phyloP scores from a whole-genome alignment of 352 stramenopile species.

The Globisporangium mamillatum region DNA sequence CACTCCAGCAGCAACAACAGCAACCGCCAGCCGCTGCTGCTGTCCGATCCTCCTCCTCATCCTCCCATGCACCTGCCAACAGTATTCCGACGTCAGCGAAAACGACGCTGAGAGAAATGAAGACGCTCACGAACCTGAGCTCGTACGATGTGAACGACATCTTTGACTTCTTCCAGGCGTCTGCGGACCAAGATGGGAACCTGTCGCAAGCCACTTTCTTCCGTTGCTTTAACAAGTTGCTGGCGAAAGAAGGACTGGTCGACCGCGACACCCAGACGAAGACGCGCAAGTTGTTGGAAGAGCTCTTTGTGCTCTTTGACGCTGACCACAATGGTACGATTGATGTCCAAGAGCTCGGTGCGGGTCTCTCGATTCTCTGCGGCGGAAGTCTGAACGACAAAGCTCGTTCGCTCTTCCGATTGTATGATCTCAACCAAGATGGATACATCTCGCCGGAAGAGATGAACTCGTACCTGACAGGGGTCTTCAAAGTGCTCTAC shows the following conservation, averaged over 20 bases:
- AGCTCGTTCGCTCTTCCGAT: constrained; percentile 71
- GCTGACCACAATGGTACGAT: constrained; percentile 73
- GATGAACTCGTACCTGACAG: constrained; percentile 81
- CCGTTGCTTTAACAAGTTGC: constrained; percentile 80
- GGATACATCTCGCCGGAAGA: constrained; percentile 77
- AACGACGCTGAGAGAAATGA: constrained; percentile 67
- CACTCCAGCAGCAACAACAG: constrained; percentile 19
- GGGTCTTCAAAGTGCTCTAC: constrained; percentile 86
- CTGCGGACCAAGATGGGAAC: constrained; percentile 54
- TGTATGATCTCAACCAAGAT: constrained; percentile 84
- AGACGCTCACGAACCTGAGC: constrained; percentile 71
- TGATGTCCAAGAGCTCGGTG: constrained; percentile 83
- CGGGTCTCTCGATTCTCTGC: constrained; percentile 86
- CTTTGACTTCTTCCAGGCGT: constrained; percentile 83
- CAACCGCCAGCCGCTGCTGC: constrained; percentile 3
- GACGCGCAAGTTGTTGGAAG: constrained; percentile 51
- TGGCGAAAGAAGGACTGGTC: constrained; percentile 40
- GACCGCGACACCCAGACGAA: constrained; percentile 39
- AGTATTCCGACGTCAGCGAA: constrained; percentile 13
- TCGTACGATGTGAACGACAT: constrained; percentile 86
- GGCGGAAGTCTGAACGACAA: constrained; percentile 72
- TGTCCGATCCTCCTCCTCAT: constrained; percentile 1
- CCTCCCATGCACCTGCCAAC: constrained; percentile 7
- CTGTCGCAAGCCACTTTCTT: constrained; percentile 72
- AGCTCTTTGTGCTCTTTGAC: constrained; percentile 85